Evolutionary conservation across 2,329 filamentous ascomycete genomes (phyloP), one percentile per base, ranked within the genome.

Genomic region (Apiospora marii): DNA sequence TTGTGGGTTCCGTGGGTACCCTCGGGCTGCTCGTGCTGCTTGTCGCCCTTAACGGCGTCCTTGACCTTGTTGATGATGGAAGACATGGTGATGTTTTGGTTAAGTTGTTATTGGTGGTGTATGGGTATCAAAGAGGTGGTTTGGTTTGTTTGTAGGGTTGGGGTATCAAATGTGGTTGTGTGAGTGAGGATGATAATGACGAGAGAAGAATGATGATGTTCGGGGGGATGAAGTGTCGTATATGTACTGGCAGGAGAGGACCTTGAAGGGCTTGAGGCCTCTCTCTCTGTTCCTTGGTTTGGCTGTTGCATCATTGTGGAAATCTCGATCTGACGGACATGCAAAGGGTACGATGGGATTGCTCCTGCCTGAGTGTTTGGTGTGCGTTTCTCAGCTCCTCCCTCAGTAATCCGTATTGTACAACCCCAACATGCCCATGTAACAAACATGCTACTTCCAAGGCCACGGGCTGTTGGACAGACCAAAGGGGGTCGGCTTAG

Each of bases 21-120:
- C 72, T 80, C 77, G 16, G 79, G 77, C 49, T 74, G 75, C 30
- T 77, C 75, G 14, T 75, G 73, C 49, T 76, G 78, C 77, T 86
- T 83, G 81, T 87, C 84, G 74, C 83, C 82, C 77, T 83, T 79
- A 73, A 90, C 80, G 74, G 84, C 87, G 4, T 90, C 87, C 86
- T 90, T 90, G 80, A 89, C 85, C 82, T 90, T 90, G 85, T 90
- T 87, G 79, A 89, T 81, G 78, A 90, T 82, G 76, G 82, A 81
- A 81, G 88, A 89, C 88, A 90, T 90, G 79, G 74, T 89, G 83
- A 24, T 51, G 27, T 16, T 58, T 30, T 61, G 16, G 53, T n/a
- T 41, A 34, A n/a, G 58, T 37, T n/a, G 58, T n/a, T n/a, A n/a
- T 64, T 64, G 30, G 34, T n/a, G 30, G 34, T n/a, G 13, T 41